phyloP scores from a whole-genome alignment of 164 flowering plant genomes.

The Kalanchoe fedtschenkoi region DNA sequence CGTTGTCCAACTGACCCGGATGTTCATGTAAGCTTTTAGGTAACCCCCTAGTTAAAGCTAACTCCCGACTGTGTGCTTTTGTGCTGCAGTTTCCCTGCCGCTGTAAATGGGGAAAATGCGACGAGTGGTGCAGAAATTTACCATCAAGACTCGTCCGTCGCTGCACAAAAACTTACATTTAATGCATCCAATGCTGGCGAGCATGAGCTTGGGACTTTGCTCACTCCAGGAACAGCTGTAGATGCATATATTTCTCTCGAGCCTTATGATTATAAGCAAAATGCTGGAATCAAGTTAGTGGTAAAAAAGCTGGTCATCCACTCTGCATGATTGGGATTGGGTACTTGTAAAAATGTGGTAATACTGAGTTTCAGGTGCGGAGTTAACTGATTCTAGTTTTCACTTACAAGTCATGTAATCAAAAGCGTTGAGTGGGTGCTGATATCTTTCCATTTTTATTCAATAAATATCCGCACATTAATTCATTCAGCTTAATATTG shows the following conservation, averaged over 20 bases:
- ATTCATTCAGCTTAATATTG: no score
- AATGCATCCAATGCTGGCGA: conserved; percentile 32
- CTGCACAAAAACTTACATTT: conserved; percentile 39
- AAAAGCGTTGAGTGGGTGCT: no score
- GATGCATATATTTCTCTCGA: conserved; percentile 67
- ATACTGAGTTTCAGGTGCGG: not conserved
- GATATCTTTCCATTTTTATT: no score
- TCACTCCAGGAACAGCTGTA: conserved; percentile 40
- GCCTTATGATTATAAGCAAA: conserved; percentile 63
- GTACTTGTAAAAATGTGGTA: not conserved
- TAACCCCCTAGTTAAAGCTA: not conserved
- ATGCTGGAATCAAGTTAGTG: conserved; percentile 69
- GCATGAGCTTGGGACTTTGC: conserved; percentile 45
- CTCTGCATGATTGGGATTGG: conserved; percentile 16
- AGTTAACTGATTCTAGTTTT: not conserved
- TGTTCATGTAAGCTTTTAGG: no score
- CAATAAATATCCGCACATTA: no score
- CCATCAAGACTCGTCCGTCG: conserved; percentile 49
- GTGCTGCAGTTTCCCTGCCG: conserved; percentile 54
- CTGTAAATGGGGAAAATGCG: conserved; percentile 31
- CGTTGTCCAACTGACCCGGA: not conserved
- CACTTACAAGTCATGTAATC: no score
- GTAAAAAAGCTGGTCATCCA: conserved; percentile 40
- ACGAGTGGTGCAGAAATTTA: conserved; percentile 51
- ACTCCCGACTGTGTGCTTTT: not conserved